Base-by-base conservation (phyloP, 2,329 filamentous ascomycete genomes). In the Zasmidium citrigriseum region DNA sequence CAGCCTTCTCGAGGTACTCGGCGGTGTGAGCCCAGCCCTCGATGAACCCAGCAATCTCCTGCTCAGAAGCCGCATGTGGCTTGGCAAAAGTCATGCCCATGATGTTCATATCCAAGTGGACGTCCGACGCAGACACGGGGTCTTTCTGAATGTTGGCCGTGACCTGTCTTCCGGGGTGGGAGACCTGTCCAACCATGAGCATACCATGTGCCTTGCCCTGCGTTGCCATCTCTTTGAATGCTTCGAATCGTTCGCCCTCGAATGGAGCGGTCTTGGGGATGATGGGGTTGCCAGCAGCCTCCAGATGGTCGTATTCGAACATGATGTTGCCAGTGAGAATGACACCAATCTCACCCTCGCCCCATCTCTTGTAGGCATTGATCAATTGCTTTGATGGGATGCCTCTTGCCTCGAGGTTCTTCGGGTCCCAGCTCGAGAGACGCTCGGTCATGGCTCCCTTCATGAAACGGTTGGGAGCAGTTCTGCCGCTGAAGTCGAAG, bases 361-460 rank as follows among this genome's bases (percentile, higher is more conserved):
- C 86, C 85, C 85, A 89, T 61, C 80, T 73, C 50, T 79, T 76
- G 72, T 89, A 89, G 44, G 85, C 74, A 27, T 85, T 82, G 65
- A 84, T 77, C 20, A 84, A 66, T 55, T 81, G 75, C 62, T 80
- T 77, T 12, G 77, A 78, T 5, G 84, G 82, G 3, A 87, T 73
- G 22, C 83, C 82, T 45, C 86, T 80, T 2, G 77, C 77, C 21
- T 79, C 72, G 9, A 82, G 64, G 56, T 84, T 77, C 22, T 78
- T 78, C 5, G 81, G 76, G 58, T 83, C 78, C 84, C 84, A 89
- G 4, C 81, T 84, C 0, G 85, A 83, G 14, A 89, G 74, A 7
- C 81, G 77, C 70, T 90, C 87, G 1, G 83, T 83, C 86, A 89
- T 89, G 45, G 87, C 83, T 4, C 78, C 85, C 72, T 89, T 89